Base-by-base conservation (phyloP, 1,284 basidiomycete species). In the Macrocybe sp. region DNA sequence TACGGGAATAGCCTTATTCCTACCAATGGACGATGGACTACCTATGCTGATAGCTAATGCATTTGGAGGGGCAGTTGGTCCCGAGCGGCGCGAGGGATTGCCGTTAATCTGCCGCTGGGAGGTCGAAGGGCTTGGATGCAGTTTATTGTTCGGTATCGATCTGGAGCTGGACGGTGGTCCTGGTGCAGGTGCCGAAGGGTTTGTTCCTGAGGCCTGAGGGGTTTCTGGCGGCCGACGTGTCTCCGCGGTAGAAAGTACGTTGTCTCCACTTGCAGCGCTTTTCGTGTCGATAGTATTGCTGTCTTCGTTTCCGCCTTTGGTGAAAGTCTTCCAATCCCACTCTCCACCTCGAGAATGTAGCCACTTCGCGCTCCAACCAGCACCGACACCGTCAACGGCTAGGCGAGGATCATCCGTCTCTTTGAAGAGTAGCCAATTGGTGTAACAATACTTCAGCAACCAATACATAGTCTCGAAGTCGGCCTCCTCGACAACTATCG, bases 391-490 rank as follows among this genome's bases (percentile, higher is more conserved):
- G 52, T 83, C 78, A 33, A 85, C 76, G 10, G 80, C 82, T 22
- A 69, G 63, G 16, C 83, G 71, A 7, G 83, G 79, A 52, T 85
- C 83, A 53, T 85, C 82, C 36, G 82, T 66, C 46, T 85, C 80
- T 45, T 76, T 75, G 66, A 81, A 83, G 29, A 79, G 64, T 3
- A 84, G 64, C 82, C 81, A 85, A 58, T 90, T 86, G 2, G 85
- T 83, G 59, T 92, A 92, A 35, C 89, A 79, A 66, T 79, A 91
- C 55, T 88, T 88, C 45, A 92, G 65, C 44, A 92, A 66, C 89
- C 89, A 92, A 61, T 90, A 92, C 3, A 89, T 78, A 0, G 89
- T 90, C 42, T 82, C 77, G 56, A 87, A 93, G 54, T 89, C 87
- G 6, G 86, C 86, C 63, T 92, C 89, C 56, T 90, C 85, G 7